These are phyloP conservation scores for Hevea brasiliensis DNA, from an alignment of 345 rosid genomes.

Conservation along the genomic window DNA sequence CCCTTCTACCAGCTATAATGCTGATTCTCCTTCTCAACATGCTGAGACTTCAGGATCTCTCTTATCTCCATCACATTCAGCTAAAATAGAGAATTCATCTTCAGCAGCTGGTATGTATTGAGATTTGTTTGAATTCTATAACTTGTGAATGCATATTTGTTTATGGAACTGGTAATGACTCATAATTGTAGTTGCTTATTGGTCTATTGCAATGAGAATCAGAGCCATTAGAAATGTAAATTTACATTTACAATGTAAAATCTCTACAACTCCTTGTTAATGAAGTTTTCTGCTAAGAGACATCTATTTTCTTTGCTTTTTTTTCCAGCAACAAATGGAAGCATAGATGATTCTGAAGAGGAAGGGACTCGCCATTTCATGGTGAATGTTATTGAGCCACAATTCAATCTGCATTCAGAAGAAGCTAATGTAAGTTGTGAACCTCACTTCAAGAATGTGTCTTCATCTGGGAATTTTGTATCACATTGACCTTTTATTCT, in stretches of 20 bases:
- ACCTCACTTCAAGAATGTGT: slow-evolving; percentile 4
- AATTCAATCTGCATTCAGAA: slow-evolving; percentile 97
- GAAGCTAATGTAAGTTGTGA: slow-evolving; percentile 83
- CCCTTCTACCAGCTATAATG: slow-evolving; percentile 35
- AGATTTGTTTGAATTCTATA: background rate
- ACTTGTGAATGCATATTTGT: slow-evolving; percentile 1
- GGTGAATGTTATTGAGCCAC: slow-evolving; percentile 98
- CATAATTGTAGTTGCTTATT: background rate
- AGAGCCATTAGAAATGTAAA: background rate
- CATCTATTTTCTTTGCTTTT: slow-evolving; percentile 27
- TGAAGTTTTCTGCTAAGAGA: slow-evolving; percentile 26
- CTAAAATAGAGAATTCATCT: slow-evolving; percentile 44
- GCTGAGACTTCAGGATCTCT: slow-evolving; percentile 40
- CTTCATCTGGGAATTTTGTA: background rate
- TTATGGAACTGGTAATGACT: background rate
- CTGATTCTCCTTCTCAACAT: slow-evolving; percentile 42
- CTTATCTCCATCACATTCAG: slow-evolving; percentile 48
- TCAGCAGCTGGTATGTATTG: slow-evolving; percentile 49
- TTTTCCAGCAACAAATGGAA: slow-evolving; percentile 51
- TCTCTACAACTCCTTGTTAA: background rate
- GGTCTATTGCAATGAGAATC: slow-evolving; percentile 5
- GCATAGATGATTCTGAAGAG: slow-evolving; percentile 57
- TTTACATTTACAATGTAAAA: background rate
- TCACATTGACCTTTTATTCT: background rate
- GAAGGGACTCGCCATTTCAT: slow-evolving; percentile 86